Evolutionary conservation across 495 filamentous ascomycete species (phyloP), one percentile per base, ranked within the genome.

Genomic region (Xeromyces bisporus): DNA sequence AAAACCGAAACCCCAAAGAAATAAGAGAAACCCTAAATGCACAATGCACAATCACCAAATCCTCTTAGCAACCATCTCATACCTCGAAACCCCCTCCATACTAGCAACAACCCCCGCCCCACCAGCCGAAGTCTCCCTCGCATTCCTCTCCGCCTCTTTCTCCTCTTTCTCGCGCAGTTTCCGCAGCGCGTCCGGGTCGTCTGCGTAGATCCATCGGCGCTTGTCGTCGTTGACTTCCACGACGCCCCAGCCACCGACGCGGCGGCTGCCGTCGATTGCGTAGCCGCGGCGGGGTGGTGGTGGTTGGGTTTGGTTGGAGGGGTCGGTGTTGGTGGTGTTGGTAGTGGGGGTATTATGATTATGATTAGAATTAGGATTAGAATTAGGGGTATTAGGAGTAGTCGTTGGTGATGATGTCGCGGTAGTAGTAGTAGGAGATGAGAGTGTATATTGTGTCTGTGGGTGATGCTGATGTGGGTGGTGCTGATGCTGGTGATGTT

Each of bases 41-140:
- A n/a, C n/a, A n/a, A n/a, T n/a, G n/a, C n/a, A 21, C 20, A 9
- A 41, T 58, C 39, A 91, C 83, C 85, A 93, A 47, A 93, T 93
- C 53, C 86, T 64, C 62, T 93, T 93, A 4, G 80, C 84, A 44
- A 77, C 72, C 89, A 96, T 93, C 42, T 75, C 78, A 62, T 94
- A 93, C 50, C 89, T 62, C 43, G 66, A 67, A 6, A 94, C 80
- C 35, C 69, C 64, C 10, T 72, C 74, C 32, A 85, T 64, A 34
- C 60, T 62, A 21, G 5, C 40, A 56, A 45, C 24, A 62, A 66
- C 51, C 50, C 68, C 47, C n/a, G n/a, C n/a, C n/a, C n/a, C n/a
- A n/a, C n/a, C n/a, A n/a, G n/a, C n/a, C 44, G 67, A 56, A 29
- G 48, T 50, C 35, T 68, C 61, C 43, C 67, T 66, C 28, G 58